Percentiles rank a stretch among this genome's conserved stretches.
Evolutionary conservation across 106 monocot genomes (phyloP).

Genomic region (Allium fistulosum): DNA sequence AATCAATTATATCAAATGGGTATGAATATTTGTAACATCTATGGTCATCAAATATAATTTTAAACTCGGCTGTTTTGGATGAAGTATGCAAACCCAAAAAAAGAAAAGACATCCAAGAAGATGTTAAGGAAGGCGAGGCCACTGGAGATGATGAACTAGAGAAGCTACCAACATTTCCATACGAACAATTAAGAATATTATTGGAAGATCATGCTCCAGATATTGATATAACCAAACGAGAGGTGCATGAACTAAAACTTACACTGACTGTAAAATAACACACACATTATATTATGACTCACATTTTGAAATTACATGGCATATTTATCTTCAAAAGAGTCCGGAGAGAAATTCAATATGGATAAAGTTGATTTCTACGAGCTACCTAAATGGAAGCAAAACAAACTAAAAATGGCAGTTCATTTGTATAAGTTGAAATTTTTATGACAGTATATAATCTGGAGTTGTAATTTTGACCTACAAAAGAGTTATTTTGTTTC

Average conservation of each 20-base stretch:
- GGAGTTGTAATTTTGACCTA: no score
- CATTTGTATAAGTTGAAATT: conserved; percentile 24
- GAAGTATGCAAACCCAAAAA: conserved; percentile 22
- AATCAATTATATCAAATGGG: no score
- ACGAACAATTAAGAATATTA: conserved; percentile 46
- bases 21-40: no score
- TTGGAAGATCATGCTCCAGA: conserved; percentile 5
- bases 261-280: no score
- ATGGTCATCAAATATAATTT: no score
- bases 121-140: conserved; percentile 45
- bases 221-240: conserved; percentile 50
- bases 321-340: conserved; percentile 56
- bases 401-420: conserved; percentile 59
- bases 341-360: conserved; percentile 61
- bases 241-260: conserved; percentile 24
- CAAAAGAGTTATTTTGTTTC: no score
- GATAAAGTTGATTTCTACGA: conserved; percentile 64
- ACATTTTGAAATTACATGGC: conserved; percentile 19
- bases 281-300: no score
- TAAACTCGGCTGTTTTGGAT: conserved; percentile 6
- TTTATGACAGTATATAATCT: no score
- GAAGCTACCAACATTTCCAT: conserved; percentile 47
- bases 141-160: conserved; percentile 38
- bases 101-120: conserved; percentile 27
- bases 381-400: conserved; percentile 89